These are phyloP conservation scores for Aspergillus calidoustus DNA, from an alignment of 2,329 filamentous ascomycete genomes.

Conservation along the genomic window DNA sequence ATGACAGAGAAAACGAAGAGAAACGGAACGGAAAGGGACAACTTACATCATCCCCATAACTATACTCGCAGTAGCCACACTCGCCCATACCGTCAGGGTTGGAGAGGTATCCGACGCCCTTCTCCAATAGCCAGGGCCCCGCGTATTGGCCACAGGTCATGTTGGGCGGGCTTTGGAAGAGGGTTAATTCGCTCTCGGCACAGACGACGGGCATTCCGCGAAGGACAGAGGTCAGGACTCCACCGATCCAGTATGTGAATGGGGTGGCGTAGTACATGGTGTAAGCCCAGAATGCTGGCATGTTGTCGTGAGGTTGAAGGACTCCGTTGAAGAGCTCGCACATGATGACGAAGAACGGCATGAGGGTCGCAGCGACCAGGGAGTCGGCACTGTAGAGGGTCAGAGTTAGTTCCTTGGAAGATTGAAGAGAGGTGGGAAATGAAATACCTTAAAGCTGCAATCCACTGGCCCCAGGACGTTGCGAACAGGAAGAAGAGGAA, in stretches of 20 bases:
- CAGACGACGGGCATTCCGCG: conserved; percentile 69
- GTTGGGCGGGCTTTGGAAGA: conserved; percentile 68
- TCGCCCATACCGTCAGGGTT: conserved; percentile 62
- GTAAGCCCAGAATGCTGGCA: conserved; percentile 76
- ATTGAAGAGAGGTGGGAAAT: background rate
- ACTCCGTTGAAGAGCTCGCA: conserved; percentile 89
- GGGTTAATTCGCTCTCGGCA: conserved; percentile 64
- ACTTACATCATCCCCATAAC: conserved; percentile 39
- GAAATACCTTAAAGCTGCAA: conserved; percentile 69
- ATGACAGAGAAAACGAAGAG: background rate
- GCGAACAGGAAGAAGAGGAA: conserved; percentile 74
- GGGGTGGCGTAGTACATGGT: conserved; percentile 86
- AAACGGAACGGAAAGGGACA: background rate
- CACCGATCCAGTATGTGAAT: conserved; percentile 80
- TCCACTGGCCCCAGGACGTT: conserved; percentile 76
- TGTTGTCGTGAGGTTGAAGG: conserved; percentile 75
- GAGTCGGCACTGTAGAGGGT: conserved; percentile 47
- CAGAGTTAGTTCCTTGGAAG: background rate
- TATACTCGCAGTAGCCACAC: conserved; percentile 83
- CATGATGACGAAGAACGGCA: conserved; percentile 81
- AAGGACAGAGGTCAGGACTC: conserved; percentile 77
- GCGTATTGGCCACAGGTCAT: conserved; percentile 77
- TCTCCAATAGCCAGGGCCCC: conserved; percentile 65
- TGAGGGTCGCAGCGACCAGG: conserved; percentile 77
- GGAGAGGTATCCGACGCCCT: conserved; percentile 72